Percentiles rank a stretch among this genome's conserved stretches.
phyloP scores from a whole-genome alignment of 2,329 filamentous ascomycete genomes.

The Colletotrichum theobromicola region DNA sequence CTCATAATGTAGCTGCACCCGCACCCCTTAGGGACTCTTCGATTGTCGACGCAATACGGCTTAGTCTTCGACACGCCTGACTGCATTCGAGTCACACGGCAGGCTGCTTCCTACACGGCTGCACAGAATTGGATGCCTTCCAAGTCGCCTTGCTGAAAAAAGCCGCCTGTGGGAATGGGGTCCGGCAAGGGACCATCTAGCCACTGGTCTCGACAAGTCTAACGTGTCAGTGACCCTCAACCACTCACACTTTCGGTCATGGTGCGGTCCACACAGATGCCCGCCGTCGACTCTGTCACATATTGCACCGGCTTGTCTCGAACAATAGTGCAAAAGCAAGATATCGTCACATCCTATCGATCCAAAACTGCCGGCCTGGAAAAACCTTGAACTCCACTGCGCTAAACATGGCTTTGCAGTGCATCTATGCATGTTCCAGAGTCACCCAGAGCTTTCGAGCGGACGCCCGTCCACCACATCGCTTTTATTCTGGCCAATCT shows the following conservation, averaged over 20 bases:
- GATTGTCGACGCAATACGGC: background rate
- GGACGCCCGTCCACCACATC: background rate
- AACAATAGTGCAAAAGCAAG: constrained; percentile 20
- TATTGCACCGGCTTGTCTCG: constrained; percentile 16
- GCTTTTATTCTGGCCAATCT: background rate
- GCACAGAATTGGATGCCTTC: background rate
- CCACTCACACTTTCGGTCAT: background rate
- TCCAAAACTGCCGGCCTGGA: constrained; percentile 19
- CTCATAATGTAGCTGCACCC: background rate
- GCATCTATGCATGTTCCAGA: constrained; percentile 16
- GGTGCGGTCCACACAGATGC: background rate
- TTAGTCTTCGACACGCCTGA: background rate
- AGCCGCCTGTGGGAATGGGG: background rate
- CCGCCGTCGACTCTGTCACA: constrained; percentile 13
- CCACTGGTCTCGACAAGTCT: background rate
- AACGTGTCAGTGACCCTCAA: background rate
- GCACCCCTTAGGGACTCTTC: background rate
- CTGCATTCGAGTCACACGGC: background rate
- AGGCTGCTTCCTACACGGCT: background rate
- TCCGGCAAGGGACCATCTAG: background rate
- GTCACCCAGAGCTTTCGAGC: background rate
- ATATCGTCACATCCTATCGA: constrained; percentile 24
- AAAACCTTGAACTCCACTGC: constrained; percentile 13
- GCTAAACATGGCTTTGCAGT: constrained; percentile 11
- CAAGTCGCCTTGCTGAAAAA: background rate